phyloP scores from a whole-genome alignment of 768 basidiomycete genomes.

The Panus rudis region DNA sequence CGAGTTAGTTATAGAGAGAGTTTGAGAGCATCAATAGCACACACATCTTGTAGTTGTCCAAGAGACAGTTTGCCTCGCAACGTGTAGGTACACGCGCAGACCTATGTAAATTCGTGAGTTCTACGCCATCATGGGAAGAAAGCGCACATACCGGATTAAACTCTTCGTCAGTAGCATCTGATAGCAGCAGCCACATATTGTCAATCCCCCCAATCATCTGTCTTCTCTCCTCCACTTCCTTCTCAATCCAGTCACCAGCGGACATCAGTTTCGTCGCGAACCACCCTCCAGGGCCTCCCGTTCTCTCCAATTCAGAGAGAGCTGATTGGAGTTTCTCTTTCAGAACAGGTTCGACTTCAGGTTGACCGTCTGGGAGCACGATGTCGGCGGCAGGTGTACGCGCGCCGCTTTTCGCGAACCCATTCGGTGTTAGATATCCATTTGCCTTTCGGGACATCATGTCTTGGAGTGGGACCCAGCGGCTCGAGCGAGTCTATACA shows the following conservation, averaged over 20 bases:
- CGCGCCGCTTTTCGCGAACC: no score
- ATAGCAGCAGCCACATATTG: constrained; percentile 16
- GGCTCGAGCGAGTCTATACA: no score
- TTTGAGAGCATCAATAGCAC: background rate
- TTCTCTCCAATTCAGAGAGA: constrained; percentile 6
- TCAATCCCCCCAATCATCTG: constrained; percentile 19
- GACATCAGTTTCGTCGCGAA: constrained; percentile 3
- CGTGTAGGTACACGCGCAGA: constrained; percentile 12
- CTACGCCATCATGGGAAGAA: background rate
- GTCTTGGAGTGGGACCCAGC: no score
- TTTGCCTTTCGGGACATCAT: no score
- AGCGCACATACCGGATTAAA: constrained; percentile 15
- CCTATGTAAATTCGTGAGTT: constrained; percentile 3
- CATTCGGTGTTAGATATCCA: no score
- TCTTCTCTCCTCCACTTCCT: constrained; percentile 11
- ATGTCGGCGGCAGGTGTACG: no score
- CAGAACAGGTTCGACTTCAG: no score
- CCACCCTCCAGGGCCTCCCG: constrained; percentile 8
- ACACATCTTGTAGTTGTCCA: constrained; percentile 2
- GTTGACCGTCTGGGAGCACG: no score
- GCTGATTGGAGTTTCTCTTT: constrained; percentile 9
- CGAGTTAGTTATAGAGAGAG: background rate
- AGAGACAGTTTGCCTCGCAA: constrained; percentile 8
- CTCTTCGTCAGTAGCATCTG: constrained; percentile 14
- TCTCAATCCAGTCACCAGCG: constrained; percentile 10